Conservation (phyloP, 768 basidiomycete genomes). For the Trametes gibbosa region DNA sequence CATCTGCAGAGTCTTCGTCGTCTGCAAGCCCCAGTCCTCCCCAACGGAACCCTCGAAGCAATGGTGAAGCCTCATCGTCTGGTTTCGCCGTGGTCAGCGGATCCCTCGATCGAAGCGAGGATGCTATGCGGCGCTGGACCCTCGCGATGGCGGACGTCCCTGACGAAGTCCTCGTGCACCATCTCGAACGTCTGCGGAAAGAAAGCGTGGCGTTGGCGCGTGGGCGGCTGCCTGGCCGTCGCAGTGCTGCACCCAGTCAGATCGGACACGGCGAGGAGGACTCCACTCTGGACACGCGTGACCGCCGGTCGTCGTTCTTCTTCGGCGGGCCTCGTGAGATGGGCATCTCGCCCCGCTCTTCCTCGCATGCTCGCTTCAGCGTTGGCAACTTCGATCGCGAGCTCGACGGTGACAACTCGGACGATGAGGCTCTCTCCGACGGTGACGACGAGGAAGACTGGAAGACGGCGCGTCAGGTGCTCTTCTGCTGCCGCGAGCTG, state of each 20-base stretch:
- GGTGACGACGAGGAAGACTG: conserved; percentile 32
- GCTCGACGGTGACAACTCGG: conserved; percentile 18
- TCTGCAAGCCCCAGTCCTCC: neutral
- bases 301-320: conserved; percentile 17
- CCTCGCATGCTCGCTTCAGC: conserved; percentile 16
- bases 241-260: conserved; percentile 16
- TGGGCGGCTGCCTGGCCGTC: conserved; percentile 12
- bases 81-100: conserved; percentile 16
- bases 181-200: conserved; percentile 29
- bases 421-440: conserved; percentile 18
- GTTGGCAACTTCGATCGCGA: conserved; percentile 18
- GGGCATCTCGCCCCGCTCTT: conserved; percentile 11
- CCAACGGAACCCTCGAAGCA: neutral
- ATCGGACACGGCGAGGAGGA: conserved; percentile 19
- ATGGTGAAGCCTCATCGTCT: conserved; percentile 1
- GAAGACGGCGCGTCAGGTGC: conserved; percentile 38
- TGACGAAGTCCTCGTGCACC: conserved; percentile 31
- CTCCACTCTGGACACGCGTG: conserved; percentile 9
- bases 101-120: conserved; percentile 19
- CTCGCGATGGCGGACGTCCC: conserved; percentile 33
- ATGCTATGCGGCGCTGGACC: conserved; percentile 30
- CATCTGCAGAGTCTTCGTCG: neutral
- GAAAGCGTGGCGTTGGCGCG: conserved; percentile 22
- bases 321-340: conserved; percentile 18
- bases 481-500: conserved; percentile 48